Conservation (phyloP, 176 grass and related monocot species). For the Tillandsia fasciculata region DNA sequence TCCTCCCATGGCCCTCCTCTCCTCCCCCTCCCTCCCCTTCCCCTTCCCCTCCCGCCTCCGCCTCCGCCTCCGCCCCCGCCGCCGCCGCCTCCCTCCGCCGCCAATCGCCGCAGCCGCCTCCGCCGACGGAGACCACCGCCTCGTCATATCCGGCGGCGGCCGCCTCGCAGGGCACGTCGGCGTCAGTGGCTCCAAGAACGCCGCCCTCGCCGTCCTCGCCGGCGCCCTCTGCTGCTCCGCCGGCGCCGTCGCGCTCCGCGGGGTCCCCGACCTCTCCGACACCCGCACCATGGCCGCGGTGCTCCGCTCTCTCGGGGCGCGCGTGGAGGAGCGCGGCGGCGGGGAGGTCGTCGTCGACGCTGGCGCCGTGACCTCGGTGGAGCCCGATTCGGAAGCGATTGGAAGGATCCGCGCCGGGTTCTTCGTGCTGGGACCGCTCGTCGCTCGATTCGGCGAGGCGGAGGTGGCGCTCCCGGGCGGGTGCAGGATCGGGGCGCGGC, state of each 20-base stretch:
- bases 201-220: conserved; percentile 14
- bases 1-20: background rate
- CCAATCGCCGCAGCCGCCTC: background rate
- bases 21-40: background rate
- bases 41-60: background rate
- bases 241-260: background rate
- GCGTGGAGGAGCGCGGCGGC: conserved; percentile 3
- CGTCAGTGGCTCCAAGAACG: conserved; percentile 21
- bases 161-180: conserved; percentile 15
- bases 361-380: background rate
- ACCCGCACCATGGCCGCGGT: conserved; percentile 12
- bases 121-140: background rate
- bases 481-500: conserved; percentile 15
- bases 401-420: conserved; percentile 15
- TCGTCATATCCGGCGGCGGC: conserved; percentile 9
- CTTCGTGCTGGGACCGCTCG: conserved; percentile 15
- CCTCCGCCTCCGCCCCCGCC: background rate
- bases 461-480: conserved; percentile 11
- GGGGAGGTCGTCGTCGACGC: conserved; percentile 13
- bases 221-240: conserved; percentile 13
- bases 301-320: conserved; percentile 9
- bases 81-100: background rate
- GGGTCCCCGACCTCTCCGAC: conserved; percentile 14
- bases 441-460: conserved; percentile 14
- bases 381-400: conserved; percentile 1